Base-by-base conservation (phyloP, 345 rosid genomes). In the Melaleuca quinquenervia region DNA sequence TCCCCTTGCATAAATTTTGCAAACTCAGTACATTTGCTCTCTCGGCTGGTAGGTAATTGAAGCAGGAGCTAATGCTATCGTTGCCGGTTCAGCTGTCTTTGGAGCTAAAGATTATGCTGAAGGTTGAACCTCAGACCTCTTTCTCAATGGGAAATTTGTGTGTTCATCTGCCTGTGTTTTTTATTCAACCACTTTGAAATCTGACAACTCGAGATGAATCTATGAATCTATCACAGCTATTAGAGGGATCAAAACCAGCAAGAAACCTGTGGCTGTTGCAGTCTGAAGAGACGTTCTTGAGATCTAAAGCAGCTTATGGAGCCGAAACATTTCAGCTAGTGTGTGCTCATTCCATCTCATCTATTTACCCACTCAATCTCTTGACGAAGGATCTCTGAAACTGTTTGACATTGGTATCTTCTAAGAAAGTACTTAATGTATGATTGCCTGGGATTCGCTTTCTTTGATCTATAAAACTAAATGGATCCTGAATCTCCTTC, bases 71-170 rank as follows among this genome's bases (percentile, higher is more conserved):
- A 97, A 97, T 84, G 99, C 98, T 58, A 50, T 97, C 87, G 99
- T 96, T 24, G 98, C 99, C 84, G 99, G 99, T 90, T 97, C 99
- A 78, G 99, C 99, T 89, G 98, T 96, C 76, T 97, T 97, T 90
- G 96, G 98, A 84, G 98, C 99, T 84, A 95, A 95, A 90, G 98
- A 97, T 92, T 97, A 96, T 82, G 99, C 96, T 52, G 97, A 97
- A 94, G 99, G 99, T 94, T 20, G 24, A 45, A 64, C 76, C 76
- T 64, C 22, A 18, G 24, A 64, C 48, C 24, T 32, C 48, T 64
- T 64, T 45, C 24, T 64, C 78, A 18, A 7, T 82, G 55, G 50
- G 26, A 32, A n/a, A 44, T 51, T 50, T 24, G 24, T 82, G 56
- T 36, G 50, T 41, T 22, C 54, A 27, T 85, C 41, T n/a, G 84